Evolutionary conservation across 768 basidiomycete species (phyloP).

Genomic region (Trametes meyenii): DNA sequence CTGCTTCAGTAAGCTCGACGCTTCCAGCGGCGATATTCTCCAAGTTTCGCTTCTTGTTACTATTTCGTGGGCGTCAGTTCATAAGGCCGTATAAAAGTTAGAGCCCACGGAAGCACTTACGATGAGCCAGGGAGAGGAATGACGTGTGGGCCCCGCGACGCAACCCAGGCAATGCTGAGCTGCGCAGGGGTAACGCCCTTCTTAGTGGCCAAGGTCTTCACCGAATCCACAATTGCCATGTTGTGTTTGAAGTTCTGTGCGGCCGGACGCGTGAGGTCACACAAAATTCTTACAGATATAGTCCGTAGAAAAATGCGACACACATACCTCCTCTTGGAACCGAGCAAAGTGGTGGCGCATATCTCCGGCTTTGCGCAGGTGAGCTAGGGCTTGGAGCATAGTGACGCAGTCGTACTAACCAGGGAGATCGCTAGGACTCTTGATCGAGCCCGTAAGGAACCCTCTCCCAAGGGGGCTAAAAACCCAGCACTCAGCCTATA

Average conservation of each 20-base stretch:
- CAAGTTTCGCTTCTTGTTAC: conserved; percentile 43
- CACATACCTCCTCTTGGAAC: conserved; percentile 25
- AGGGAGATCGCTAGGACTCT: conserved; percentile 37
- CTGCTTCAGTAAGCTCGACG: conserved; percentile 37
- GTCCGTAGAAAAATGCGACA: background rate
- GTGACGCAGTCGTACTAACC: conserved; percentile 20
- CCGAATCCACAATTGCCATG: conserved; percentile 43
- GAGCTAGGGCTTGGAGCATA: background rate
- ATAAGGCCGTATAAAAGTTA: background rate
- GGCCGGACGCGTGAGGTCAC: background rate
- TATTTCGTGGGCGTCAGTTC: conserved; percentile 16
- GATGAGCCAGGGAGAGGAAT: conserved; percentile 53
- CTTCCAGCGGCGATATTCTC: conserved; percentile 47
- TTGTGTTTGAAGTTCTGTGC: conserved; percentile 44
- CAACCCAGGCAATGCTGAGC: conserved; percentile 40
- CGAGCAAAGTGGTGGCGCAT: conserved; percentile 24
- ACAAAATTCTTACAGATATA: too few species aligned
- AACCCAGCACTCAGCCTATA: background rate
- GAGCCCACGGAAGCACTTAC: conserved; percentile 25
- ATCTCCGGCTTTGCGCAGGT: conserved; percentile 15
- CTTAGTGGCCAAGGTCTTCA: conserved; percentile 44
- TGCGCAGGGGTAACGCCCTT: conserved; percentile 46
- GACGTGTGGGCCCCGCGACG: conserved; percentile 23
- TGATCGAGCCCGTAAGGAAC: conserved; percentile 55
- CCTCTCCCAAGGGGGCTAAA: conserved; percentile 56